Percentiles rank a stretch among this genome's conserved stretches.
Evolutionary conservation across 2,329 filamentous ascomycete species (phyloP).

Genomic region (Didymella lethalis): DNA sequence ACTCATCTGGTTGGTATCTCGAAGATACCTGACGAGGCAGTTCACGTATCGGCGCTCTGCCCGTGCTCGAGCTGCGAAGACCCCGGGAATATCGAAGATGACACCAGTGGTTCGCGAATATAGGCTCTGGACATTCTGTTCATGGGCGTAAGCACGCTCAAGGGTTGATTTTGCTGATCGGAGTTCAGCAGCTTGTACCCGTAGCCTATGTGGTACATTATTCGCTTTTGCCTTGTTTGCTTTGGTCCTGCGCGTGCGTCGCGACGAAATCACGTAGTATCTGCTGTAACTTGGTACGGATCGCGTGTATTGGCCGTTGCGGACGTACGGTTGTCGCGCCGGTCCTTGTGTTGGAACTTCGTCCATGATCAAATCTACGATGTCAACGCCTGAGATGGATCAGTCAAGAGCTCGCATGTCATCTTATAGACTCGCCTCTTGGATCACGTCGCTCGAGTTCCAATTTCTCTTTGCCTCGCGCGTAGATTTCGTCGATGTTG

Average conservation of each 20-base stretch:
- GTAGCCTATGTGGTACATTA: conserved; percentile 5
- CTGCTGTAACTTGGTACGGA: not conserved
- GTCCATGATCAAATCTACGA: conserved; percentile 42
- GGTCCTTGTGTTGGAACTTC: conserved; percentile 11
- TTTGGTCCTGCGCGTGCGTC: not conserved
- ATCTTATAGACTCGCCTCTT: conserved; percentile 19
- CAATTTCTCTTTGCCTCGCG: conserved; percentile 24
- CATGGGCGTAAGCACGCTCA: conserved; percentile 22
- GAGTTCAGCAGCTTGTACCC: conserved; percentile 17
- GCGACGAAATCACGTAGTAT: not conserved
- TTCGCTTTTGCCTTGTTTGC: not conserved
- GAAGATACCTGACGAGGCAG: conserved; percentile 29
- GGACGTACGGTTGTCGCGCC: not conserved
- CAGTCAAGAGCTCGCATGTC: not conserved
- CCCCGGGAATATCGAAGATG: not conserved
- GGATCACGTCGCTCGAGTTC: conserved; percentile 30
- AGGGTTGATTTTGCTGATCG: conserved; percentile 19
- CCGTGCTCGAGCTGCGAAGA: conserved; percentile 12
- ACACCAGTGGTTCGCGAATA: not conserved
- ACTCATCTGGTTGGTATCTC: conserved; percentile 24
- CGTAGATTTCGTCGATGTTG: conserved; percentile 29
- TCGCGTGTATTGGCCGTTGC: not conserved
- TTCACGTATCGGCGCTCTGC: conserved; percentile 32
- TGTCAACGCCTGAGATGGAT: conserved; percentile 27
- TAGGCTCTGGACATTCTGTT: conserved; percentile 6